A percentile compares a stretch with the other conserved stretches of the same genome.
phyloP scores from a whole-genome alignment of 2,329 filamentous ascomycete genomes.

The Calonectria multiphialidica region DNA sequence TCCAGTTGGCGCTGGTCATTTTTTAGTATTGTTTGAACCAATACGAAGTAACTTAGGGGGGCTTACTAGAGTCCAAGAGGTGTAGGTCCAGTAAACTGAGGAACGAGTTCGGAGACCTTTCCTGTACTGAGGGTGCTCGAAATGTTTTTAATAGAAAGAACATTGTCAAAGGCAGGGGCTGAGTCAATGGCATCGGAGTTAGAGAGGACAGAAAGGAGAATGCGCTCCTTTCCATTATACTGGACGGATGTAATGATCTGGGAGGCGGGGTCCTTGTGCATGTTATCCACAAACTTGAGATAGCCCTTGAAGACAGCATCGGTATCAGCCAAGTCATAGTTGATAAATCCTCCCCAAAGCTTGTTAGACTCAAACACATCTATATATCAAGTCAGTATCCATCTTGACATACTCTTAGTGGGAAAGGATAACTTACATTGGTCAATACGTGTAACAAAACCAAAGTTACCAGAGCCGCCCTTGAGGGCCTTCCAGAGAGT shows the following conservation, averaged over 20 bases:
- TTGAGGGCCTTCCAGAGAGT: constrained; percentile 60
- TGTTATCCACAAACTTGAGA: constrained; percentile 44
- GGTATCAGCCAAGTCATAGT: constrained; percentile 38
- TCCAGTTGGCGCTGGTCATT: constrained; percentile 44
- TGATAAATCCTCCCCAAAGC: constrained; percentile 46
- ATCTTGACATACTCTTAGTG: neutral
- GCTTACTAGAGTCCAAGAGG: constrained; percentile 45
- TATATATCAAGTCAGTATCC: constrained; percentile 1
- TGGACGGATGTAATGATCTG: constrained; percentile 45
- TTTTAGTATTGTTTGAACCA: neutral
- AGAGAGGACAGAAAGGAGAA: constrained; percentile 39
- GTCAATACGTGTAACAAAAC: constrained; percentile 50
- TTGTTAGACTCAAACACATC: constrained; percentile 35
- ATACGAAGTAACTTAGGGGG: fast-evolving
- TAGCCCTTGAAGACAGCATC: constrained; percentile 44
- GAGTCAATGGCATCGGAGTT: constrained; percentile 41
- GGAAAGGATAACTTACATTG: constrained; percentile 14
- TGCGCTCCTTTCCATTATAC: constrained; percentile 32
- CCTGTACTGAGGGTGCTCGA: constrained; percentile 40
- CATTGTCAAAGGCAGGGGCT: constrained; percentile 40
- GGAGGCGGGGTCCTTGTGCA: constrained; percentile 41
- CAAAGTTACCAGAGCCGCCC: constrained; percentile 61
- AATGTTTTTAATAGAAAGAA: constrained; percentile 33
- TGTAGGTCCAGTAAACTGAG: constrained; percentile 48
- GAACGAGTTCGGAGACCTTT: constrained; percentile 43